phyloP scores from a whole-genome alignment of 768 basidiomycete species.

The Amylocystis lapponica region DNA sequence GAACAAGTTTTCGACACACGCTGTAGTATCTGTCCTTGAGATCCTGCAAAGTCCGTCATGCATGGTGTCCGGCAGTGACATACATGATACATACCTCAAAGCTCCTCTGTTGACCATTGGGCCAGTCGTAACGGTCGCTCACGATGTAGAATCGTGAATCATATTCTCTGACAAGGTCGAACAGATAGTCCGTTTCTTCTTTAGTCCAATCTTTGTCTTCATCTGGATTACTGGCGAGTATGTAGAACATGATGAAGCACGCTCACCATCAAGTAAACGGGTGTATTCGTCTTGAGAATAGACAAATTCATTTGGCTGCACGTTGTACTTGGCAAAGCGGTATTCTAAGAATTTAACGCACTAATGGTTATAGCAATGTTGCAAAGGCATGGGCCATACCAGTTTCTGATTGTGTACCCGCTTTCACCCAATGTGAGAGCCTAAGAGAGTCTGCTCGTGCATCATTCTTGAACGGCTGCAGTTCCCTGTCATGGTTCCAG shows the following conservation, averaged over 20 bases:
- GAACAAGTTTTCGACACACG: conserved; percentile 82
- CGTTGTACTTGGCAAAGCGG: conserved; percentile 79
- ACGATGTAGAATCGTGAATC: conserved; percentile 89
- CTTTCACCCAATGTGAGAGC: conserved; percentile 82
- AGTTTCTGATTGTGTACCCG: conserved; percentile 42
- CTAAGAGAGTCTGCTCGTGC: conserved; percentile 64
- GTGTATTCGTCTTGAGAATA: conserved; percentile 89
- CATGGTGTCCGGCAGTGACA: background rate
- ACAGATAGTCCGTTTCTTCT: conserved; percentile 92
- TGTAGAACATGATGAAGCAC: background rate
- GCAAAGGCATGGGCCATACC: conserved; percentile 38
- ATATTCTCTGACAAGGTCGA: conserved; percentile 71
- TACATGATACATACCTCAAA: conserved; percentile 54
- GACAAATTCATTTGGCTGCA: conserved; percentile 53
- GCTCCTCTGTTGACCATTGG: conserved; percentile 44
- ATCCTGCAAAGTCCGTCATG: conserved; percentile 45
- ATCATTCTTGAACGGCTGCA: conserved; percentile 64
- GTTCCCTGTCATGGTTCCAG: conserved; percentile 59
- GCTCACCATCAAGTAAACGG: conserved; percentile 65
- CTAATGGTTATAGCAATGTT: background rate
- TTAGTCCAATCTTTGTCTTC: conserved; percentile 83
- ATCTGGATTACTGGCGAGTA: background rate
- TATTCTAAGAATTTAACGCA: conserved; percentile 45
- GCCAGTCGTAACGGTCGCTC: conserved; percentile 82
- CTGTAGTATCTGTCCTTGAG: conserved; percentile 93